Percentiles rank a stretch among this genome's conserved stretches.
phyloP scores from a whole-genome alignment of 2,329 filamentous ascomycete genomes.

The Pseudogymnoascus sp. region DNA sequence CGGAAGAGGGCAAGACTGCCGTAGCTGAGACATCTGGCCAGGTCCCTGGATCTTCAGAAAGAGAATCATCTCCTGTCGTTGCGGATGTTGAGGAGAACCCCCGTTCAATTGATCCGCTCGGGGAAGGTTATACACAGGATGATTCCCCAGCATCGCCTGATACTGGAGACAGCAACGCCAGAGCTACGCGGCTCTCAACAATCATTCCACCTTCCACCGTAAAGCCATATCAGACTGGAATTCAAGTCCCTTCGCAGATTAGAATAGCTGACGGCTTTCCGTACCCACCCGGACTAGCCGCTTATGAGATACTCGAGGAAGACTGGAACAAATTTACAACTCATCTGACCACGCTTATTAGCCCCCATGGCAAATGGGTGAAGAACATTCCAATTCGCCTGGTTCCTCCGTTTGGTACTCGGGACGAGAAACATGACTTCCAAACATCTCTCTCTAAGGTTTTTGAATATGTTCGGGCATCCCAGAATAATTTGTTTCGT shows the following conservation, averaged over 20 bases:
- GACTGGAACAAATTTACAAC: slow-evolving; percentile 14
- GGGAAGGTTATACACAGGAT: slow-evolving; percentile 11
- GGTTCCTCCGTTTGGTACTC: slow-evolving; percentile 1
- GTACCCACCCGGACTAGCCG: slow-evolving; percentile 15
- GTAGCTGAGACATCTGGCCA: neutral
- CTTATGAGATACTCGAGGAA: slow-evolving; percentile 12
- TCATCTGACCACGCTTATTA: neutral
- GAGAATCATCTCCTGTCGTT: neutral
- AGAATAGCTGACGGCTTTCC: slow-evolving; percentile 15
- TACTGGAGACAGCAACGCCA: neutral
- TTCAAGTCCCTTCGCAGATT: slow-evolving; percentile 16
- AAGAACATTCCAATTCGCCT: neutral
- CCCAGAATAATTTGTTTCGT: slow-evolving; percentile 18
- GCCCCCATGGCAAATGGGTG: neutral
- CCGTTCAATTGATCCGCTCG: neutral
- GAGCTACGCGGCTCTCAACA: neutral
- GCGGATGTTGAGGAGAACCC: neutral
- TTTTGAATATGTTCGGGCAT: slow-evolving; percentile 16
- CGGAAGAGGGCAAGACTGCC: neutral
- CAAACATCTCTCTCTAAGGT: slow-evolving; percentile 14
- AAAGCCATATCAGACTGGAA: slow-evolving; percentile 4
- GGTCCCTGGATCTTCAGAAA: neutral
- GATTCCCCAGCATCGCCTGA: slow-evolving; percentile 14
- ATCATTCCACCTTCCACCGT: neutral
- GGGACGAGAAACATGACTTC: slow-evolving; percentile 12